These are phyloP conservation scores for Monosporozyma aerobia DNA, from an alignment of 805 yeast species.

Conservation along the genomic window DNA sequence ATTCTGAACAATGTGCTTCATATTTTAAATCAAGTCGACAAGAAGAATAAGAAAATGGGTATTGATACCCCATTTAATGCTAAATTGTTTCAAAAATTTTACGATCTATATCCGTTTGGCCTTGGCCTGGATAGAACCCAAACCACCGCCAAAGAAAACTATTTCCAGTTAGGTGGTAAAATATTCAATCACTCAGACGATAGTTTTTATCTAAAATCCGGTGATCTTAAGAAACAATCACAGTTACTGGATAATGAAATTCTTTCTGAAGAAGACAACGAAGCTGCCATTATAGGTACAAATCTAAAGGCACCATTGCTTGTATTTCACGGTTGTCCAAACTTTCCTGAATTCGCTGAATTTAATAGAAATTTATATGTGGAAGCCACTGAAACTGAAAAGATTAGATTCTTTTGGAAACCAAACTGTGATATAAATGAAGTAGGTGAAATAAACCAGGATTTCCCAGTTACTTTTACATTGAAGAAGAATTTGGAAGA, in stretches of 20 bases:
- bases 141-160: slow-evolving; percentile 5
- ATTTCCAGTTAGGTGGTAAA: slow-evolving; percentile 20
- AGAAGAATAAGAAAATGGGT: slow-evolving; percentile 6
- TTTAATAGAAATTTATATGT: slow-evolving; percentile 52
- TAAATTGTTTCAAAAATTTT: slow-evolving; percentile 10
- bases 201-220: slow-evolving; percentile 67
- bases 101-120: slow-evolving; percentile 12
- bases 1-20: slow-evolving; percentile 1
- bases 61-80: slow-evolving; percentile 5
- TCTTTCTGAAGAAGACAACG: slow-evolving; percentile 45
- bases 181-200: slow-evolving; percentile 59
- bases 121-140: background rate
- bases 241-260: slow-evolving; percentile 13
- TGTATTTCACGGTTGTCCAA: slow-evolving; percentile 59
- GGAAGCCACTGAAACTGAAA: slow-evolving; percentile 48
- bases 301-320: slow-evolving; percentile 41
- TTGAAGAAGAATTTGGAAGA: slow-evolving; percentile 25
- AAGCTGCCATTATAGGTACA: slow-evolving; percentile 39
- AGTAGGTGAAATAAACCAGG: background rate
- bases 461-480: slow-evolving; percentile 25
- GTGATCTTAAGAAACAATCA: slow-evolving; percentile 24
- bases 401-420: slow-evolving; percentile 68
- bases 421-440: slow-evolving; percentile 33
- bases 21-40: background rate
- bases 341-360: slow-evolving; percentile 38